phyloP scores from a whole-genome alignment of 129 eudicot genomes.

The Chrysanthemum seticuspe region DNA sequence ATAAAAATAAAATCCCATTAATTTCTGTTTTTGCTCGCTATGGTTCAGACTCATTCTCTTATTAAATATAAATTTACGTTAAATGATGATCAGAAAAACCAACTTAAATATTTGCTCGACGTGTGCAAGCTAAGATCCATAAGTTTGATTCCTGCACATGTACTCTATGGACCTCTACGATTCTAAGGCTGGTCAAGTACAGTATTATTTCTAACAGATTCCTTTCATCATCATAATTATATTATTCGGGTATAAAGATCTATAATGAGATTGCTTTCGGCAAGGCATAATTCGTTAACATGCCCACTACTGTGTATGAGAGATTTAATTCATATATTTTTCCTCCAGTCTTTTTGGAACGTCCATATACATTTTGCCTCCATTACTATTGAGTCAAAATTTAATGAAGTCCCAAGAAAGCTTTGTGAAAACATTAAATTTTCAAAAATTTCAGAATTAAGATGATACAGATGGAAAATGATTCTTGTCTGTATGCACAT shows the following conservation, averaged over 20 bases:
- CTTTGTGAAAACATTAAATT: neutral
- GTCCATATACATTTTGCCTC: neutral
- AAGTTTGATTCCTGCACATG: slow-evolving; percentile 28
- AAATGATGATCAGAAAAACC: slow-evolving; percentile 19
- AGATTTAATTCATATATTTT: slow-evolving; percentile 16
- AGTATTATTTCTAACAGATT: slow-evolving; percentile 29
- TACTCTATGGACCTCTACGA: slow-evolving; percentile 23
- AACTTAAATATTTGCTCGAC: slow-evolving; percentile 19
- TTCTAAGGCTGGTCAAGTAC: slow-evolving; percentile 14
- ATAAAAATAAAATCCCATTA: neutral
- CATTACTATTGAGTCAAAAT: slow-evolving; percentile 10
- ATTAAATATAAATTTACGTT: neutral
- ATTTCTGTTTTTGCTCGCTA: neutral
- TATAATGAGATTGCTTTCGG: slow-evolving; percentile 41
- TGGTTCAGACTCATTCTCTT: neutral
- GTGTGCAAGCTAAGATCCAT: slow-evolving; percentile 37
- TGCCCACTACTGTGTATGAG: slow-evolving; percentile 33
- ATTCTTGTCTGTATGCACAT: slow-evolving; percentile 2
- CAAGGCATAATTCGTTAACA: slow-evolving; percentile 40
- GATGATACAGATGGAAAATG: too few relatives aligned
- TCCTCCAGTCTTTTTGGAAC: too few relatives aligned
- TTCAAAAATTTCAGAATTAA: too few relatives aligned
- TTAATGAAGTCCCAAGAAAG: neutral
- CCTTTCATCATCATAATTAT: slow-evolving; percentile 27
- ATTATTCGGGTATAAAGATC: slow-evolving; percentile 40